Percentiles rank a stretch among this genome's conserved stretches.
These are phyloP conservation scores for Chaetoceros tenuissimus DNA, from an alignment of 108 stramenopile species.

Conservation along the genomic window DNA sequence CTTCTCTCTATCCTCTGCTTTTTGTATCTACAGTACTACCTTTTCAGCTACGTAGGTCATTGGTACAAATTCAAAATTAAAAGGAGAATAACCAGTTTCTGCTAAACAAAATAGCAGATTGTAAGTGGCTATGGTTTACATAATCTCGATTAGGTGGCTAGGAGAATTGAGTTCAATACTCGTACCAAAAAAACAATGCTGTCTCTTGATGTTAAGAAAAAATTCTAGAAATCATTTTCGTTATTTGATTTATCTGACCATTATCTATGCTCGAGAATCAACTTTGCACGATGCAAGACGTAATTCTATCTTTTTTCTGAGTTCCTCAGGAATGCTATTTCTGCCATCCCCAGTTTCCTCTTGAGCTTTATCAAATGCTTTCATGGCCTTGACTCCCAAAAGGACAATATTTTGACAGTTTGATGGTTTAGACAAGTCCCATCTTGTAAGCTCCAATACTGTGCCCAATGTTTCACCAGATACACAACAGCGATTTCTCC, in stretches of 20 bases:
- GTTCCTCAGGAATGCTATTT: slow-evolving; percentile 19
- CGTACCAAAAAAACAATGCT: too few species aligned
- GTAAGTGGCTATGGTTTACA: too few species aligned
- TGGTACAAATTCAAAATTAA: too few species aligned
- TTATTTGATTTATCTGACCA: not conserved
- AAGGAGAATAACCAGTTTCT: too few species aligned
- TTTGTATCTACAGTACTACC: too few species aligned
- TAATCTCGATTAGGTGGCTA: too few species aligned
- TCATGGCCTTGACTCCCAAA: slow-evolving; percentile 46
- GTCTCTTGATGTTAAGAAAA: too few species aligned
- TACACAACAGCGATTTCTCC: slow-evolving; percentile 75
- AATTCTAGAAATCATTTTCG: too few species aligned
- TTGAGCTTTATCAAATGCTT: slow-evolving; percentile 44
- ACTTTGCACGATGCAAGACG: slow-evolving; percentile 28
- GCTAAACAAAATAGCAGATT: too few species aligned
- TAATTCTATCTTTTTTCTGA: slow-evolving; percentile 28
- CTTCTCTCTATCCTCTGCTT: too few species aligned
- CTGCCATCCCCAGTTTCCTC: slow-evolving; percentile 33
- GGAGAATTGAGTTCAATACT: too few species aligned
- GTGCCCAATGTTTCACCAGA: slow-evolving; percentile 70
- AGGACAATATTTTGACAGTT: slow-evolving; percentile 68
- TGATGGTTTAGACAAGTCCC: slow-evolving; percentile 58
- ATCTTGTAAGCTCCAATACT: slow-evolving; percentile 59
- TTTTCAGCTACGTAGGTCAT: too few species aligned
- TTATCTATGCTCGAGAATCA: slow-evolving; percentile 14